A percentile compares a stretch with the other conserved stretches of the same genome.
Conservation (phyloP, 2,329 filamentous ascomycete genomes). For the Sporothrix brunneoviolacea region DNA sequence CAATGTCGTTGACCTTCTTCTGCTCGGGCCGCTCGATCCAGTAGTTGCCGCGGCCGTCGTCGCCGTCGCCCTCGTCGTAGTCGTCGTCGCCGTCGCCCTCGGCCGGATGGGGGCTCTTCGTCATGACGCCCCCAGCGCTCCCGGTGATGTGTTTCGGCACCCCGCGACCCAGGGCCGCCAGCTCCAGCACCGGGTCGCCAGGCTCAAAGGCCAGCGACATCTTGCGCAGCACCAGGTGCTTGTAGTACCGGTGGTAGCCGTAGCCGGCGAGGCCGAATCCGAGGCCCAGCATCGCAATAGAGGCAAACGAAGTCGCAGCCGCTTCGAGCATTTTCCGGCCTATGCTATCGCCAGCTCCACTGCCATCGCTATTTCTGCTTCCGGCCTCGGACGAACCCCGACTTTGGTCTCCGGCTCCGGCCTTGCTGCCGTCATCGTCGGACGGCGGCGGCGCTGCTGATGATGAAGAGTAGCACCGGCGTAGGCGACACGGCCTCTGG, state of each 20-base stretch:
- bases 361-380: neutral
- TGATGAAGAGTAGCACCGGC: neutral
- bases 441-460: neutral
- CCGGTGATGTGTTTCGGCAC: constrained; percentile 32
- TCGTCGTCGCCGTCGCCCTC: constrained; percentile 28
- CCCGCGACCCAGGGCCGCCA: constrained; percentile 61
- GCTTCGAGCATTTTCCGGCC: constrained; percentile 63
- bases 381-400: neutral
- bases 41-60: constrained; percentile 39
- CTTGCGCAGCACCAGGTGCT: constrained; percentile 81
- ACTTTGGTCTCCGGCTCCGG: neutral
- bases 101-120: neutral
- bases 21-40: constrained; percentile 88
- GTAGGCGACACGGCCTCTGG: neutral
- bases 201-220: constrained; percentile 88
- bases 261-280: constrained; percentile 64
- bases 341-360: constrained; percentile 31
- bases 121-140: constrained; percentile 2
- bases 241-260: constrained; percentile 78
- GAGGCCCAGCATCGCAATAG: constrained; percentile 62
- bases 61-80: neutral
- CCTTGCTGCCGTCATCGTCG: neutral
- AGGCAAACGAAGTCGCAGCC: constrained; percentile 69
- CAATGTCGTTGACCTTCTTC: constrained; percentile 70
- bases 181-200: constrained; percentile 80